Percentiles rank a stretch among this genome's conserved stretches.
phyloP scores from a whole-genome alignment of 495 filamentous ascomycete species.

The Recurvomyces mirabilis region DNA sequence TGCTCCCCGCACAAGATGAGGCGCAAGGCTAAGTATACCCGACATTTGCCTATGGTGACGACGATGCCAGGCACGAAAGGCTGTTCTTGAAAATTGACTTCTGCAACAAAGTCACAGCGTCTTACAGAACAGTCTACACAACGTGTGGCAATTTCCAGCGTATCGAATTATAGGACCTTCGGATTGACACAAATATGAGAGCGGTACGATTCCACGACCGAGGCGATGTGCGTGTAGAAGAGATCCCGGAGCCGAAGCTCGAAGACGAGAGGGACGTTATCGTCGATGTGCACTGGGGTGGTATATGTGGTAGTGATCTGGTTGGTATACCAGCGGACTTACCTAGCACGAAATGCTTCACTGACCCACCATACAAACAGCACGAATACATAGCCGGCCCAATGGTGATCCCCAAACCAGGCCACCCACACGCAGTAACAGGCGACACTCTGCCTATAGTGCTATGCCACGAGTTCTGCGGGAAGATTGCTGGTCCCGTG shows the following conservation, averaged over 20 bases:
- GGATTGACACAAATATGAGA: constrained; percentile 5
- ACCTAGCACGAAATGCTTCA: not conserved
- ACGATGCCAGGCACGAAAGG: too few relatives aligned
- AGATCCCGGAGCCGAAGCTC: constrained; percentile 2
- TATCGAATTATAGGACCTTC: too few relatives aligned
- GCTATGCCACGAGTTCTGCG: constrained; percentile 22
- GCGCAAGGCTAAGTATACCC: too few relatives aligned
- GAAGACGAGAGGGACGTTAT: constrained; percentile 10
- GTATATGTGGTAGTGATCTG: constrained; percentile 19
- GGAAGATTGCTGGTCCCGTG: constrained; percentile 8
- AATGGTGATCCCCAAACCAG: constrained; percentile 10
- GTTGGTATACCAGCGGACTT: not conserved
- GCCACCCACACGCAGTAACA: constrained; percentile 14
- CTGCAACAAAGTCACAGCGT: too few relatives aligned
- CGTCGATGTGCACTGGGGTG: constrained; percentile 14
- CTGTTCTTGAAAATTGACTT: too few relatives aligned
- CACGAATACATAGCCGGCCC: constrained; percentile 21
- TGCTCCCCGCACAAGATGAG: too few relatives aligned
- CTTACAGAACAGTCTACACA: too few relatives aligned
- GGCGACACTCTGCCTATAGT: constrained; percentile 14
- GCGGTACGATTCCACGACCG: constrained; percentile 11
- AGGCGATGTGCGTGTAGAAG: constrained; percentile 10
- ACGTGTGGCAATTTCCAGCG: too few relatives aligned
- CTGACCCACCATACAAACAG: constrained; percentile 8
- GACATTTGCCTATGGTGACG: too few relatives aligned